Conservation (phyloP, 148 eudicot genomes). For the Camellia japonica region DNA sequence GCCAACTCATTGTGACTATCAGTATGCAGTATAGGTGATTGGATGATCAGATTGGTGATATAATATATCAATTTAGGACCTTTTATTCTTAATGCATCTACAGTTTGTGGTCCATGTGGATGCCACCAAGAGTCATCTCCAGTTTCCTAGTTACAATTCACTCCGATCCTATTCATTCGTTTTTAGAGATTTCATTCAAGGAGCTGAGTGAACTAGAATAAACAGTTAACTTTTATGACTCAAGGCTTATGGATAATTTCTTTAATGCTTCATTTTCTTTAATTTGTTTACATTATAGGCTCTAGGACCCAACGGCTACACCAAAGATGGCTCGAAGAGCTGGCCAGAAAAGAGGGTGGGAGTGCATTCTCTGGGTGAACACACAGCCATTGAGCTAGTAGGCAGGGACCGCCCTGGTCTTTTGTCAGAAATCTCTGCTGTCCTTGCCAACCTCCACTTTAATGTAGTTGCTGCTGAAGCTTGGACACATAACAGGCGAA, state of each 20-base stretch:
- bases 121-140: not conserved
- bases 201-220: not conserved
- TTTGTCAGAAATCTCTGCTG: slow-evolving; percentile 65
- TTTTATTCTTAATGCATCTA: not conserved
- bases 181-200: not conserved
- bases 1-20: not conserved
- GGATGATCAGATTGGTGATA: not conserved
- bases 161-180: not conserved
- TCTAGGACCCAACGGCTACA: slow-evolving; percentile 69
- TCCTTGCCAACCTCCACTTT: slow-evolving; percentile 59
- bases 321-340: slow-evolving; percentile 41
- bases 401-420: slow-evolving; percentile 81
- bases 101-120: not conserved
- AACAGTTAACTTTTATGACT: not conserved
- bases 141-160: not conserved
- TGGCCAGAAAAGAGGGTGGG: slow-evolving; percentile 63
- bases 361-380: slow-evolving; percentile 53
- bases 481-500: slow-evolving; percentile 76
- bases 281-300: slow-evolving; percentile 34
- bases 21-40: not conserved
- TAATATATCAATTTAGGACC: not conserved
- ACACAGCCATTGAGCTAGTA: slow-evolving; percentile 63
- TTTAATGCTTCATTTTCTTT: not conserved
- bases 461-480: slow-evolving; percentile 73
- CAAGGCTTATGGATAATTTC: not conserved